phyloP scores from a whole-genome alignment of 345 rosid species.

The Aquilaria yunnanensis region DNA sequence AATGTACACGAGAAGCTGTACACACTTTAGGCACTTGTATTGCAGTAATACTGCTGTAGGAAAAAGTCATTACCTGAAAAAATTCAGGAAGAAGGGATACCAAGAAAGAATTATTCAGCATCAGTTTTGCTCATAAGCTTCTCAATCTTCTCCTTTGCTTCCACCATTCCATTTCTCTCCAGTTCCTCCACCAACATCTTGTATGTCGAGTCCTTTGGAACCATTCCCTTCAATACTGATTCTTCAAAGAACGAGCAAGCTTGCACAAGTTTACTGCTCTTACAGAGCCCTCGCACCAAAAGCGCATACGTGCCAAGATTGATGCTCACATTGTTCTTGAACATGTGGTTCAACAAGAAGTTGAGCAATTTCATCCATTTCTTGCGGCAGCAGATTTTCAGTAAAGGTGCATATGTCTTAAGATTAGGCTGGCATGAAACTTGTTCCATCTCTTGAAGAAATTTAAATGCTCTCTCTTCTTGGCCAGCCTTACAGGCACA shows the following conservation, averaged over 20 bases:
- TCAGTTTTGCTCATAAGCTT: slow-evolving; percentile 24
- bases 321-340: slow-evolving; percentile 52
- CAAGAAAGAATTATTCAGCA: no score
- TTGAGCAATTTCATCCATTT: slow-evolving; percentile 64
- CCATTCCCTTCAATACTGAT: slow-evolving; percentile 53
- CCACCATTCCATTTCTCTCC: slow-evolving; percentile 36
- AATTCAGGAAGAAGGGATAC: not conserved
- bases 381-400: slow-evolving; percentile 71
- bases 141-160: slow-evolving; percentile 43
- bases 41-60: no score
- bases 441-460: slow-evolving; percentile 63
- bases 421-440: slow-evolving; percentile 54
- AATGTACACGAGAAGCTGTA: no score
- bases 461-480: slow-evolving; percentile 54
- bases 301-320: slow-evolving; percentile 52
- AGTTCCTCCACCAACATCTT: slow-evolving; percentile 49
- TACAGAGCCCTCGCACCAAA: slow-evolving; percentile 49
- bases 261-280: slow-evolving; percentile 48
- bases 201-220: slow-evolving; percentile 42
- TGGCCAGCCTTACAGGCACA: slow-evolving; percentile 43
- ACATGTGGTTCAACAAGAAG: slow-evolving; percentile 57
- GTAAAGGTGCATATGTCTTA: slow-evolving; percentile 49
- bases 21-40: no score
- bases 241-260: slow-evolving; percentile 73
- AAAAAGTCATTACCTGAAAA: not conserved